phyloP scores from a whole-genome alignment of 805 yeast genomes.

The Lipomyces mesembrius region DNA sequence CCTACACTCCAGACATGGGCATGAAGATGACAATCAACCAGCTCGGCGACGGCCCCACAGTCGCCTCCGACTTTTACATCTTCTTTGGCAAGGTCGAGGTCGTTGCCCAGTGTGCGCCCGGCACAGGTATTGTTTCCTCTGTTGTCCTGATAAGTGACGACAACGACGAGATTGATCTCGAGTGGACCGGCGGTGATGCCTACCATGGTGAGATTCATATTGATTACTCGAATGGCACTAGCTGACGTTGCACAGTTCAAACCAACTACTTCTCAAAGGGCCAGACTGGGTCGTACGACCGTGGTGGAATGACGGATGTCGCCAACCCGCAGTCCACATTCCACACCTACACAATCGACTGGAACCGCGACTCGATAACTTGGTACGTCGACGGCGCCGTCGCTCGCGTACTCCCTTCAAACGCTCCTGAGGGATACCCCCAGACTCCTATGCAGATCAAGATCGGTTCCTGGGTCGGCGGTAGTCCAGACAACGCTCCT shows the following conservation, averaged over 20 bases:
- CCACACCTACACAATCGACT: slow-evolving; percentile 83
- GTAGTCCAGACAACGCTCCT: slow-evolving; percentile 53
- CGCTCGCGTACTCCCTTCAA: slow-evolving; percentile 64
- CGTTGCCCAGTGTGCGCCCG: slow-evolving; percentile 70
- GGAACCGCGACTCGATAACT: slow-evolving; percentile 67
- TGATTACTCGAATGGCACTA: neutral
- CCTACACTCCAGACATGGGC: slow-evolving; percentile 62
- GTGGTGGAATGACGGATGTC: slow-evolving; percentile 74
- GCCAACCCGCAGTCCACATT: slow-evolving; percentile 59
- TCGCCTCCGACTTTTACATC: slow-evolving; percentile 77
- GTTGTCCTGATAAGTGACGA: slow-evolving; percentile 83
- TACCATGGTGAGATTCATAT: slow-evolving; percentile 60
- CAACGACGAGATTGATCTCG: slow-evolving; percentile 86
- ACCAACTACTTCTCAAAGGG: slow-evolving; percentile 75
- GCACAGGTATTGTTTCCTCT: slow-evolving; percentile 78
- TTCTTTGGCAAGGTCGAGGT: slow-evolving; percentile 89
- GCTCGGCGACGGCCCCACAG: slow-evolving; percentile 76
- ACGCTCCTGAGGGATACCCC: slow-evolving; percentile 66
- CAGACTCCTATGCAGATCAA: slow-evolving; percentile 86
- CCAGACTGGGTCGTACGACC: slow-evolving; percentile 70
- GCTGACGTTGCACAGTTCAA: slow-evolving; percentile 23
- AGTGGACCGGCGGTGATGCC: slow-evolving; percentile 82
- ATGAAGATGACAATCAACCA: slow-evolving; percentile 61
- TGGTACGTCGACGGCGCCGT: slow-evolving; percentile 76
- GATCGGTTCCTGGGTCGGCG: slow-evolving; percentile 59